Evolutionary conservation across 495 filamentous ascomycete species (phyloP).

Genomic region (Penicillium subrubescens): DNA sequence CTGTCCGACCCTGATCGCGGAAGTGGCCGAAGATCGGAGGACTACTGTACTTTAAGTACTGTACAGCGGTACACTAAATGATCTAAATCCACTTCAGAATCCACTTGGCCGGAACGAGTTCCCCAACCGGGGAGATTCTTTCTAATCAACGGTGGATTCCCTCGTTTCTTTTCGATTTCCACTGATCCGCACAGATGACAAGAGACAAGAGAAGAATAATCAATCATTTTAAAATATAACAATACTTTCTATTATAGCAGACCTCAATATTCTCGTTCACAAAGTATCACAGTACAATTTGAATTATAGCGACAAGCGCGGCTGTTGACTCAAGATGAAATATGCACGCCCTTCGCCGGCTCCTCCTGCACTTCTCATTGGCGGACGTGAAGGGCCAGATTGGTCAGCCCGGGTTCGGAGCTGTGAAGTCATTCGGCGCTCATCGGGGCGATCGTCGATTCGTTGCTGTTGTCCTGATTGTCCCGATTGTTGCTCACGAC

Average conservation of each 20-base stretch:
- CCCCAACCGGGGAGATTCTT: not conserved
- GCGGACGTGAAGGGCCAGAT: not conserved
- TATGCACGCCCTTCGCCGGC: not conserved
- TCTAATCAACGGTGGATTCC: not conserved
- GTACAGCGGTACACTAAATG: not conserved
- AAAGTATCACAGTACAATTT: not conserved
- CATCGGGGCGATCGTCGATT: not conserved
- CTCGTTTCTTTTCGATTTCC: not conserved
- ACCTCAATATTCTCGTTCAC: not conserved
- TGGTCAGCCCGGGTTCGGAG: conserved; percentile 12
- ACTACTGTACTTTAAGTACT: too few relatives aligned
- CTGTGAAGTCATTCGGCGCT: conserved; percentile 2
- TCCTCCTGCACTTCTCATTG: conserved; percentile 3
- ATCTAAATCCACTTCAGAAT: not conserved
- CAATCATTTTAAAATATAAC: not conserved
- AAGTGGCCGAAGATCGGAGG: conserved; percentile 19
- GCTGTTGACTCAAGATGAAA: conserved; percentile 3
- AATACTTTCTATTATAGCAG: not conserved
- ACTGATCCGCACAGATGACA: conserved; percentile 2
- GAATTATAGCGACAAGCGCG: conserved; percentile 21
- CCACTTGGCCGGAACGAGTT: not conserved
- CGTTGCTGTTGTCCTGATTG: conserved; percentile 6
- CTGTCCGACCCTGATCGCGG: not conserved
- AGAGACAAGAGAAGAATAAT: not conserved
- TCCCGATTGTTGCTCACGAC: conserved; percentile 3